These are phyloP conservation scores for Aspergillus jensenii DNA, from an alignment of 2,329 filamentous ascomycete genomes.

Conservation along the genomic window DNA sequence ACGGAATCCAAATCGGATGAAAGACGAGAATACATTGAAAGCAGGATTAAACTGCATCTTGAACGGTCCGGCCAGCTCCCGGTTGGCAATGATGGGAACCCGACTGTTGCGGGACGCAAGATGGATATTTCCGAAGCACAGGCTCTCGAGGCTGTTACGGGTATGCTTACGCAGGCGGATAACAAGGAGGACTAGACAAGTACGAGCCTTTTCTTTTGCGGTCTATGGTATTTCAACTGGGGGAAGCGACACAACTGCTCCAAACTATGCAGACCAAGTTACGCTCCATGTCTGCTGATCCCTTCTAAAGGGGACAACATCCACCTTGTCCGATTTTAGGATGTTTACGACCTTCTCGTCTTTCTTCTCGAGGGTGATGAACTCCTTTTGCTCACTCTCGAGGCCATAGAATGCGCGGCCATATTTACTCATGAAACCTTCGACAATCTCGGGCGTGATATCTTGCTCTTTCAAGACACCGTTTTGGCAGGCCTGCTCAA, in stretches of 20 bases:
- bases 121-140: constrained; percentile 41
- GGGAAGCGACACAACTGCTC: not conserved
- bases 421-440: constrained; percentile 58
- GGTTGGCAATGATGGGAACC: constrained; percentile 32
- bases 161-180: constrained; percentile 33
- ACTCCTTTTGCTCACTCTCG: constrained; percentile 46
- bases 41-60: constrained; percentile 72
- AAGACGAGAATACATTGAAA: constrained; percentile 79
- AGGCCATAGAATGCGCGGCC: constrained; percentile 61
- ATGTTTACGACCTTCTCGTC: constrained; percentile 56
- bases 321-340: constrained; percentile 55
- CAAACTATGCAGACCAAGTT: constrained; percentile 29
- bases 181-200: constrained; percentile 17
- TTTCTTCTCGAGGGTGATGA: constrained; percentile 58
- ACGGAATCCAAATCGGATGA: constrained; percentile 64
- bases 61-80: constrained; percentile 53
- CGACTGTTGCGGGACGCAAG: constrained; percentile 39
- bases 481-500: constrained; percentile 56
- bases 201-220: not conserved
- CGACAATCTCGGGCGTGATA: constrained; percentile 54
- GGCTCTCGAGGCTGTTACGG: constrained; percentile 41
- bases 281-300: constrained; percentile 54
- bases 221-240: not conserved
- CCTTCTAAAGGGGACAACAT: constrained; percentile 66
- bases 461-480: constrained; percentile 55